phyloP scores from a whole-genome alignment of 192 early-diverging fungal species.

The Funneliformis geosporum region DNA sequence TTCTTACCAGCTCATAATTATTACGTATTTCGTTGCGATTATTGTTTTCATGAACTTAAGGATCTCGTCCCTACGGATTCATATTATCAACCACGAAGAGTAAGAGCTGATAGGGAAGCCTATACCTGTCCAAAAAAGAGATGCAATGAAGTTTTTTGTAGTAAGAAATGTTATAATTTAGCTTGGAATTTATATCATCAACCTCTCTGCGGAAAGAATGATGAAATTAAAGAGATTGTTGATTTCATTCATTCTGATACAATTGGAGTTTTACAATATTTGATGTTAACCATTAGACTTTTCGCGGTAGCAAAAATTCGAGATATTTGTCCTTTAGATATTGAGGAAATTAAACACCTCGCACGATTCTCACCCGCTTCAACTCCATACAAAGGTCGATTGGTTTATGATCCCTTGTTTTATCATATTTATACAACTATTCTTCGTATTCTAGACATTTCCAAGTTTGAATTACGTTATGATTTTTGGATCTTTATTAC shows the following conservation, averaged over 20 bases:
- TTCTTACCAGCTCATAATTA: not conserved
- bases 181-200: not conserved
- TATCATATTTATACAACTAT: not conserved
- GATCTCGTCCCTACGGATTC: not conserved
- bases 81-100: not conserved
- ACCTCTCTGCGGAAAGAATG: constrained; percentile 1
- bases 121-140: not conserved
- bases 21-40: not conserved
- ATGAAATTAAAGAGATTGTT: not conserved
- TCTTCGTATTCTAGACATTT: constrained; percentile 1
- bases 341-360: not conserved
- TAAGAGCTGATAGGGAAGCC: not conserved
- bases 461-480: not conserved
- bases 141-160: constrained; percentile 18
- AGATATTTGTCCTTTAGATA: constrained; percentile 13
- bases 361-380: not conserved
- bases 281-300: not conserved
- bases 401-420: not conserved
- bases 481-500: constrained; percentile 25
- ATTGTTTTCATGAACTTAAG: not conserved
- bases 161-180: not conserved
- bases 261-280: not conserved
- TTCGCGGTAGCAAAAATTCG: constrained; percentile 3
- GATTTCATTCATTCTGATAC: not conserved
- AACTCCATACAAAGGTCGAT: not conserved